phyloP scores from a whole-genome alignment of 164 flowering plant species.

The Stephania yunnanensis region DNA sequence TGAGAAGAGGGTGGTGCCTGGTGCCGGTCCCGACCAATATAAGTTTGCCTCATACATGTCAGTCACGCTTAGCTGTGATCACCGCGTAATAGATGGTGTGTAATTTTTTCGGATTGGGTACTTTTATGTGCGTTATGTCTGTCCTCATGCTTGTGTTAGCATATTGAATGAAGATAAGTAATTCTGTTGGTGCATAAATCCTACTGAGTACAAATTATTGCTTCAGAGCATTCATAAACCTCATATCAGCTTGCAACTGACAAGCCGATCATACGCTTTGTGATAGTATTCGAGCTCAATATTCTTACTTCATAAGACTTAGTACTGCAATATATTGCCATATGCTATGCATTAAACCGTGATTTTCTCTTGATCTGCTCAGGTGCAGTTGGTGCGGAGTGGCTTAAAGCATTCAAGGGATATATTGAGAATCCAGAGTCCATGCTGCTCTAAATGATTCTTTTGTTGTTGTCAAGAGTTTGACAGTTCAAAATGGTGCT shows the following conservation, averaged over 20 bases:
- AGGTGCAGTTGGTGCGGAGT: constrained; percentile 97
- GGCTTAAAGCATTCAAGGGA: constrained; percentile 87
- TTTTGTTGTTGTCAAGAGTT: neutral
- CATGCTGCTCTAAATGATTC: constrained; percentile 55
- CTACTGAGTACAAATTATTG: neutral
- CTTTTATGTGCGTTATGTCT: too few species aligned
- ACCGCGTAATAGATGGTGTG: constrained; percentile 94
- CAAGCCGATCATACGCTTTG: neutral
- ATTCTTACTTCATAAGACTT: neutral
- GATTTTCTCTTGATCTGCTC: constrained; percentile 2
- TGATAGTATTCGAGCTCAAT: neutral
- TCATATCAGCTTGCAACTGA: neutral
- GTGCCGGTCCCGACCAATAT: constrained; percentile 50
- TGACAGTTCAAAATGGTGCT: neutral
- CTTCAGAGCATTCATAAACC: neutral
- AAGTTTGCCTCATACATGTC: constrained; percentile 82
- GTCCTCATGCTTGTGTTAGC: neutral
- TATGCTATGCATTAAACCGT: neutral
- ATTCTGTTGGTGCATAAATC: neutral
- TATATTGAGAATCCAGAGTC: constrained; percentile 86
- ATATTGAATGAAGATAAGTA: neutral
- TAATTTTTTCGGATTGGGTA: neutral
- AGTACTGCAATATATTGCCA: neutral
- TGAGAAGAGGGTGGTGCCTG: constrained; percentile 68
- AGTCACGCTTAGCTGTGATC: constrained; percentile 92